These are phyloP conservation scores for Puya raimondii DNA, from an alignment of 176 grass and related monocot species.

Conservation along the genomic window DNA sequence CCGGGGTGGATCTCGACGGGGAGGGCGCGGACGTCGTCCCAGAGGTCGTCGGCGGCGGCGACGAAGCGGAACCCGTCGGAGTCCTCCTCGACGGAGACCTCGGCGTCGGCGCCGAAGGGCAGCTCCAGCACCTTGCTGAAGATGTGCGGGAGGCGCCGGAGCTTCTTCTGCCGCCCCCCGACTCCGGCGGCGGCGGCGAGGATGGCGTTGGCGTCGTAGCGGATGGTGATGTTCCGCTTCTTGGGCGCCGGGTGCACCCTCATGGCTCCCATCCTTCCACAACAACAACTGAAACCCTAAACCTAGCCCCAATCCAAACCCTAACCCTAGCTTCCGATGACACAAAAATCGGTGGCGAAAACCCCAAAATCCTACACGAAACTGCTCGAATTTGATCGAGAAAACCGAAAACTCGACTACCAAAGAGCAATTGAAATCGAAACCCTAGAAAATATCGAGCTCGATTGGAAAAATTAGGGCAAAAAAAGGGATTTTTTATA, in stretches of 20 bases:
- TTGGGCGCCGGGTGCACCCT: constrained; percentile 32
- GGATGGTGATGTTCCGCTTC: constrained; percentile 38
- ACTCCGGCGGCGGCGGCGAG: background rate
- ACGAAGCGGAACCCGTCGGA: constrained; percentile 70
- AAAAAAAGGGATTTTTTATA: too few relatives aligned
- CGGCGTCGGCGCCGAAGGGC: constrained; percentile 75
- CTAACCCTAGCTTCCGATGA: background rate
- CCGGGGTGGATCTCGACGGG: constrained; percentile 88
- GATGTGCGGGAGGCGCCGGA: constrained; percentile 87
- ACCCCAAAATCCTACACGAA: too few relatives aligned
- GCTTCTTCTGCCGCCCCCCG: constrained; percentile 53
- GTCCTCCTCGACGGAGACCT: constrained; percentile 74
- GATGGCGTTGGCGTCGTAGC: constrained; percentile 9
- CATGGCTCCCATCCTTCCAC: constrained; percentile 24
- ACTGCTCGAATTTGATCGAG: too few relatives aligned
- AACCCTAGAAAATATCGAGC: too few relatives aligned
- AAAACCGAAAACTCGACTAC: too few relatives aligned
- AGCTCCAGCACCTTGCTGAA: constrained; percentile 95
- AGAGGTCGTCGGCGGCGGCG: constrained; percentile 41
- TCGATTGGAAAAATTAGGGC: too few relatives aligned
- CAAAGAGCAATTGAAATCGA: too few relatives aligned
- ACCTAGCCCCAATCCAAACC: background rate
- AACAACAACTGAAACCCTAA: background rate
- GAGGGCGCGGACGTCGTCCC: constrained; percentile 46
- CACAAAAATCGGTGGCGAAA: too few relatives aligned